Evolutionary conservation across 2,329 filamentous ascomycete species (phyloP).

Genomic region (Colletotrichum aenigma): DNA sequence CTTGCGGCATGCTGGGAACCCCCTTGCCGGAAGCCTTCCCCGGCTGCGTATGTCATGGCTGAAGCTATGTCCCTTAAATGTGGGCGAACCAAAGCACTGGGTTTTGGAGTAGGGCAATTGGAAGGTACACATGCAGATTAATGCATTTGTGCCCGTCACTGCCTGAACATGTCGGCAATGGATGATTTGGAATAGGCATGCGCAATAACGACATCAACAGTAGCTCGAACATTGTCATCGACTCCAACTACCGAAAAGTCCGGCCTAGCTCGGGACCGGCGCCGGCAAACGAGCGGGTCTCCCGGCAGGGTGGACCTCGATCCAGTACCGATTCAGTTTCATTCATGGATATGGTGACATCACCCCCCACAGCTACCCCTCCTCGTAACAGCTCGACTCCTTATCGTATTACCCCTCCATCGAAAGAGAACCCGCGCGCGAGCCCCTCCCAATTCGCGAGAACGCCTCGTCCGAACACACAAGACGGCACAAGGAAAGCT

Average conservation of each 20-base stretch:
- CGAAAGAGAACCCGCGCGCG: not conserved
- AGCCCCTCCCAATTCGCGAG: not conserved
- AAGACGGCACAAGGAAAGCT: not conserved
- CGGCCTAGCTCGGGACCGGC: not conserved
- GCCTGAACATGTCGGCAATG: not conserved
- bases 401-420: not conserved
- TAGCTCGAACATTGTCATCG: not conserved
- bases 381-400: not conserved
- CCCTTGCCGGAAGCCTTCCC: not conserved
- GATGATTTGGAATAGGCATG: not conserved
- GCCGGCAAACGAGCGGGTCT: not conserved
- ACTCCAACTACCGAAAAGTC: not conserved
- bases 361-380: conserved; percentile 4
- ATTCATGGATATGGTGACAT: conserved; percentile 10
- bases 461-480: not conserved
- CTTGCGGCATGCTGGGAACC: not conserved
- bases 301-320: not conserved
- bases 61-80: not conserved
- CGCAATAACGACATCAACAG: not conserved
- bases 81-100: not conserved
- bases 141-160: not conserved
- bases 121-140: not conserved
- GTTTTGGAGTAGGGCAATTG: not conserved
- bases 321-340: not conserved
- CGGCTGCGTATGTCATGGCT: not conserved